Evolutionary conservation across 1,139 yeast species (phyloP), one percentile per base, ranked within the genome.

Genomic region (Protomyces lactucae-debilis): DNA sequence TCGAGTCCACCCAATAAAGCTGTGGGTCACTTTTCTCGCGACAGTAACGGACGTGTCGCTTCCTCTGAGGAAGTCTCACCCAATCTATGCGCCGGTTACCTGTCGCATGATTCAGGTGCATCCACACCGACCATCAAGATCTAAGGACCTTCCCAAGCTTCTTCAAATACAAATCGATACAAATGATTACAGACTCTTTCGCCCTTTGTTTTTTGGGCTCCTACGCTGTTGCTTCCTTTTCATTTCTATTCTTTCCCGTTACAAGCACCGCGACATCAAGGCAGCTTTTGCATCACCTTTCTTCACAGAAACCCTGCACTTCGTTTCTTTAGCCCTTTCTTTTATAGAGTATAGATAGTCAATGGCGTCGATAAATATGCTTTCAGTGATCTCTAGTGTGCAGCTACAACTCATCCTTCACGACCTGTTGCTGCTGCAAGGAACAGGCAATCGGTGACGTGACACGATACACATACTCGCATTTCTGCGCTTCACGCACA

Each of bases 401-500:
- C 25, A 5, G 1, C 48, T 43, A 43, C 21, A 43, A 18, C 25
- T 43, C 48, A 43, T 43, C 48, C 48, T 43, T 43, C 5, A 51
- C 4, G 18, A 28, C 14, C 4, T n/a, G 10, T n/a, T 43, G 48
- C 48, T 60, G 67, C 40, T 67, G 57, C 55, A 66, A 69, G 10
- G 52, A 18, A 72, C 98, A 92, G 10, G 86, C 95, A 60, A 87
- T 76, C 3, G 97, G 97, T 21, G 88, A 82, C 28, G 75, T 74
- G 60, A 88, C 78, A 67, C 80, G 83, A 70, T 92, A 80, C 60
- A 76, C 75, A 73, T 93, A 93, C 68, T 82, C 86, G 76, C 99
- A 93, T 73, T 87, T 88, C 70, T 92, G 95, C 1, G 95, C 93
- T 75, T 95, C 99, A 55, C 86, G 79, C 3, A 92, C 96, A 2